Percentiles rank a stretch among this genome's conserved stretches.
These are phyloP conservation scores for Pseudocercospora cruenta DNA, from an alignment of 2,329 filamentous ascomycete genomes.

Conservation along the genomic window DNA sequence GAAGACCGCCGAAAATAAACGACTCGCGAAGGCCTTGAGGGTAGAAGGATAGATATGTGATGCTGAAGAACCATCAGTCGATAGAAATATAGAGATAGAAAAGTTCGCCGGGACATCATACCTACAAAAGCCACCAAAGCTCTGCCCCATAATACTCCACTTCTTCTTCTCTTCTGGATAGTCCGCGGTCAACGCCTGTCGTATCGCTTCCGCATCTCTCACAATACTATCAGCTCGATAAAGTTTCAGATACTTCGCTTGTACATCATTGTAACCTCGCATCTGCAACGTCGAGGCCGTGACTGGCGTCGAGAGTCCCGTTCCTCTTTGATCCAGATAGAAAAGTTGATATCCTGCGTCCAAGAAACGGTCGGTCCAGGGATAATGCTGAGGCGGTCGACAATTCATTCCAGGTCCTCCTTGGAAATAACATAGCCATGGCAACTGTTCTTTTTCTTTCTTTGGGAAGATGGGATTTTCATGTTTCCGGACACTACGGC, in stretches of 20 bases:
- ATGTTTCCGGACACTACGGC: constrained; percentile 69
- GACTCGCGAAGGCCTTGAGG: constrained; percentile 73
- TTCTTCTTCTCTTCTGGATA: constrained; percentile 71
- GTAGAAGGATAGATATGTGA: constrained; percentile 81
- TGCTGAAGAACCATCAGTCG: constrained; percentile 33
- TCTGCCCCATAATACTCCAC: constrained; percentile 89
- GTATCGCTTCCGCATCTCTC: constrained; percentile 82
- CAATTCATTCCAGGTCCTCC: constrained; percentile 85
- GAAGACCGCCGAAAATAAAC: constrained; percentile 83
- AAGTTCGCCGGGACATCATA: background rate
- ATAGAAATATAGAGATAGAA: background rate
- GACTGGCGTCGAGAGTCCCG: constrained; percentile 80
- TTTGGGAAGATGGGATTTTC: constrained; percentile 55
- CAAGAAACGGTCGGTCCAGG: constrained; percentile 71
- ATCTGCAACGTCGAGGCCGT: constrained; percentile 71
- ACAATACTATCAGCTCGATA: constrained; percentile 93
- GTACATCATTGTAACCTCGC: constrained; percentile 65
- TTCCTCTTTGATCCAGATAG: constrained; percentile 88
- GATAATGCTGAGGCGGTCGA: constrained; percentile 71
- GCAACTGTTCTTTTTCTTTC: constrained; percentile 60
- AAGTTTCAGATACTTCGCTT: constrained; percentile 78
- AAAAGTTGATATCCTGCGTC: constrained; percentile 81
- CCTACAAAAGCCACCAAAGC: constrained; percentile 84
- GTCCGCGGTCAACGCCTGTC: constrained; percentile 71
- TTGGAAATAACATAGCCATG: constrained; percentile 73